These are phyloP conservation scores for Aspergillus unguis DNA, from an alignment of 2,329 filamentous ascomycete species.

Conservation along the genomic window DNA sequence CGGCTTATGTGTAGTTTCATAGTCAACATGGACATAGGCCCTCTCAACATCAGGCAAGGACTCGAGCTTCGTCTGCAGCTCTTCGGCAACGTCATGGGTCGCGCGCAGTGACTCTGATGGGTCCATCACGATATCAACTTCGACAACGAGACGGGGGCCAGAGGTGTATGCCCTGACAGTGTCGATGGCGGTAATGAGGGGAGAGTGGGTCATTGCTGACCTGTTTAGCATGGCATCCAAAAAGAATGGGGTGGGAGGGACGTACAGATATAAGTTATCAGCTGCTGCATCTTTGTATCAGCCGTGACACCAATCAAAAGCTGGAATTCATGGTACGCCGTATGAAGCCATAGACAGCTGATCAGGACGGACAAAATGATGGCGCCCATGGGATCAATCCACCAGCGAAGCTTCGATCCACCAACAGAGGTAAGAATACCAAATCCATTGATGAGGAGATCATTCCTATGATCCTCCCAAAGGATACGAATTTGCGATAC, in stretches of 20 bases:
- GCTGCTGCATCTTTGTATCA: slow-evolving; percentile 78
- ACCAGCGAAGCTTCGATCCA: slow-evolving; percentile 84
- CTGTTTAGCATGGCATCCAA: neutral
- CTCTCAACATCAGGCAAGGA: slow-evolving; percentile 86
- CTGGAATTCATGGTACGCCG: slow-evolving; percentile 85
- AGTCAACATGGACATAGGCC: slow-evolving; percentile 95
- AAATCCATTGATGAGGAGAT: slow-evolving; percentile 93
- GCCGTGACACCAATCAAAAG: slow-evolving; percentile 87
- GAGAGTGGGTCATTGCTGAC: slow-evolving; percentile 74
- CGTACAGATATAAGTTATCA: slow-evolving; percentile 88
- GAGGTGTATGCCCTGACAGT: slow-evolving; percentile 93
- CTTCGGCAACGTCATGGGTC: slow-evolving; percentile 92
- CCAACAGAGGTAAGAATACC: slow-evolving; percentile 89
- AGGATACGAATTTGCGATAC: slow-evolving; percentile 90
- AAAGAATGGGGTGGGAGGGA: slow-evolving; percentile 7
- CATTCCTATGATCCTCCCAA: slow-evolving; percentile 96
- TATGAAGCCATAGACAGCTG: slow-evolving; percentile 74
- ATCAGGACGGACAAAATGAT: slow-evolving; percentile 78
- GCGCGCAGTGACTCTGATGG: slow-evolving; percentile 66
- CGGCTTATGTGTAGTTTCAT: slow-evolving; percentile 91
- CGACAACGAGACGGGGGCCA: slow-evolving; percentile 82
- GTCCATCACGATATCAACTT: slow-evolving; percentile 96
- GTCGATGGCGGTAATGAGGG: slow-evolving; percentile 78
- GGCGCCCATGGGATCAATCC: slow-evolving; percentile 90
- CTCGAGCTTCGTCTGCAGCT: slow-evolving; percentile 90